phyloP scores from a whole-genome alignment of 2,329 filamentous ascomycete genomes.

The Ophiocordyceps robertsii region DNA sequence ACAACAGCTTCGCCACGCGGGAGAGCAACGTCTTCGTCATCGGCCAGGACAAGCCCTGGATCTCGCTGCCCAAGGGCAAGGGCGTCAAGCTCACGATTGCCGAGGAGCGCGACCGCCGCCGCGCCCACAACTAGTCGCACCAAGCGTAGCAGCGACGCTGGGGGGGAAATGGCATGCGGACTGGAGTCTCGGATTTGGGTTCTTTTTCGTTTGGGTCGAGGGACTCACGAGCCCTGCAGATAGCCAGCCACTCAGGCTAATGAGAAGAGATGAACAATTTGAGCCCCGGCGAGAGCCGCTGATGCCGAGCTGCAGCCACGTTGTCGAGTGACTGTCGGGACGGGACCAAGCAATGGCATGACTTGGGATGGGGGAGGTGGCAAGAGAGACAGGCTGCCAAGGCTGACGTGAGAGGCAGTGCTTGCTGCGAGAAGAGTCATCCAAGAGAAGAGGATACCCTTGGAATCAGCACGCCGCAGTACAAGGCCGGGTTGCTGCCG shows the following conservation, averaged over 20 bases:
- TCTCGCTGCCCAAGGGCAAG: constrained; percentile 99
- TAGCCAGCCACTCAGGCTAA: constrained; percentile 22
- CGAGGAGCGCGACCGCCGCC: constrained; percentile 97
- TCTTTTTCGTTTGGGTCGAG: constrained; percentile 13
- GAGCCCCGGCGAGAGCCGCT: not conserved
- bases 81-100: constrained; percentile 99
- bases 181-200: constrained; percentile 27
- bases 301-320: not conserved
- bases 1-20: constrained; percentile 99
- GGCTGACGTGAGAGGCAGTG: too few relatives aligned
- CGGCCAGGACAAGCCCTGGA: constrained; percentile 96
- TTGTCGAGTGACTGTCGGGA: too few relatives aligned
- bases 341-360: not conserved
- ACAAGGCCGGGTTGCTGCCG: too few relatives aligned
- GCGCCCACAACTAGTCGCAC: constrained; percentile 46
- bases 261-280: constrained; percentile 20
- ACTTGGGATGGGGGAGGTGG: not conserved
- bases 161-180: constrained; percentile 21
- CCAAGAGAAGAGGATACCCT: too few relatives aligned
- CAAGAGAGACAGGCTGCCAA: too few relatives aligned
- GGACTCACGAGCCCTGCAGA: constrained; percentile 16
- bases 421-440: too few relatives aligned
- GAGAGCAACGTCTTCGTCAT: constrained; percentile 99
- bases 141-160: constrained; percentile 20
- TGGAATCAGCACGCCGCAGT: too few relatives aligned